phyloP scores from a whole-genome alignment of 306 rosid genomes.

The Astragalus membranaceus region DNA sequence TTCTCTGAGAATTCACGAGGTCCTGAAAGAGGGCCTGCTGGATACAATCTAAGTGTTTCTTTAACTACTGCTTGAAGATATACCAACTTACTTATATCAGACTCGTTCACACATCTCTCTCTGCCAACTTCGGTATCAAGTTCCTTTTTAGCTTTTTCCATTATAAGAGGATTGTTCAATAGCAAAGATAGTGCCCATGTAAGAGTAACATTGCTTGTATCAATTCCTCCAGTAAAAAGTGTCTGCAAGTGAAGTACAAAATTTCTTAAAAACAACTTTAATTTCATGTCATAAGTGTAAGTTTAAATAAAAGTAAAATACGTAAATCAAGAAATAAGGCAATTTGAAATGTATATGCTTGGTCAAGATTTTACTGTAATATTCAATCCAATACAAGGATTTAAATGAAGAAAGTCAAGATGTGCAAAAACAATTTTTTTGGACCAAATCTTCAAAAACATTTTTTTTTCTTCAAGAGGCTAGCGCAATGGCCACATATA shows the following conservation, averaged over 20 bases:
- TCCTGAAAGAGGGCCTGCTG: not conserved
- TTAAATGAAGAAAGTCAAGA: too few species aligned
- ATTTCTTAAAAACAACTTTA: too few species aligned
- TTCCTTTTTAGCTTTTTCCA: conserved; percentile 10
- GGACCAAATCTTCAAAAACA: too few species aligned
- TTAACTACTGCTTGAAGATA: conserved; percentile 18
- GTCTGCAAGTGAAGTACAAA: not conserved
- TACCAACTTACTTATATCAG: not conserved
- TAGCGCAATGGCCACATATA: too few species aligned
- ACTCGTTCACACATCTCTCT: not conserved
- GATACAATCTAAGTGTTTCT: conserved; percentile 9
- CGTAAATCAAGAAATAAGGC: too few species aligned
- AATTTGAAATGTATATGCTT: too few species aligned
- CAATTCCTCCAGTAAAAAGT: not conserved
- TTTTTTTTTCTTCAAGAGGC: too few species aligned
- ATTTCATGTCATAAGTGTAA: too few species aligned
- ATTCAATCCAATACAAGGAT: too few species aligned
- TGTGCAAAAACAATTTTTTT: too few species aligned
- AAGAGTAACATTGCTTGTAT: conserved; percentile 2
- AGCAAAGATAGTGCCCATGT: conserved; percentile 9
- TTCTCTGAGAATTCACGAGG: not conserved
- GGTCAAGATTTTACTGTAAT: too few species aligned
- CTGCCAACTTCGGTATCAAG: not conserved
- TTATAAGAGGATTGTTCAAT: not conserved
- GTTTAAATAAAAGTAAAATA: too few species aligned